Conservation (phyloP, 495 filamentous ascomycete genomes). For the Penicillium parvum region DNA sequence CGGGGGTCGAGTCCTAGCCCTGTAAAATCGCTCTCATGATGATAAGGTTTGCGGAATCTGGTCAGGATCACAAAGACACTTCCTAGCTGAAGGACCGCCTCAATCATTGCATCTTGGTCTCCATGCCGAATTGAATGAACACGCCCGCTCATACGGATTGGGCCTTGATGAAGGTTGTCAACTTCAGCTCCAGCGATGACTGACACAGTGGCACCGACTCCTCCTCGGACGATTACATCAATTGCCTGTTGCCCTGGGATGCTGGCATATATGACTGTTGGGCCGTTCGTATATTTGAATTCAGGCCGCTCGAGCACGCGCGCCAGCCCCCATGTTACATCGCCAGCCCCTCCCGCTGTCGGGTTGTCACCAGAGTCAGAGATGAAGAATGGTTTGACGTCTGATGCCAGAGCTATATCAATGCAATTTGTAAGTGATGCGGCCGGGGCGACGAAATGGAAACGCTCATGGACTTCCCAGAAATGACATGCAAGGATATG, state of each 20-base stretch:
- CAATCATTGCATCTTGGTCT: slow-evolving; percentile 44
- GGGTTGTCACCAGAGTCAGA: slow-evolving; percentile 58
- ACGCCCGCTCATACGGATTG: slow-evolving; percentile 49
- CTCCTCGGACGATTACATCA: slow-evolving; percentile 40
- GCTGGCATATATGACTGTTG: slow-evolving; percentile 52
- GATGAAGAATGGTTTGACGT: slow-evolving; percentile 51
- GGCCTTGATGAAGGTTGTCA: slow-evolving; percentile 48
- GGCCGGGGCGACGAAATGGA: slow-evolving; percentile 52
- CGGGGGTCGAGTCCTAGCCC: slow-evolving; percentile 45
- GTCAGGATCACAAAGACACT: slow-evolving; percentile 54
- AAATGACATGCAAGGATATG: slow-evolving; percentile 46
- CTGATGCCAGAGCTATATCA: slow-evolving; percentile 41
- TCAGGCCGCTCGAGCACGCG: slow-evolving; percentile 46
- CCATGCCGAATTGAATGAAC: slow-evolving; percentile 52
- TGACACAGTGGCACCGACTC: slow-evolving; percentile 47
- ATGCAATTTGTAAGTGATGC: slow-evolving; percentile 49
- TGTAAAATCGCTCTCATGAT: slow-evolving; percentile 52
- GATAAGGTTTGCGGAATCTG: slow-evolving; percentile 54
- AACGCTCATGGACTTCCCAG: slow-evolving; percentile 46
- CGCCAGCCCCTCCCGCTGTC: slow-evolving; percentile 53
- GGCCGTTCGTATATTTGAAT: slow-evolving; percentile 35
- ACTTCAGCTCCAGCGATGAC: slow-evolving; percentile 54
- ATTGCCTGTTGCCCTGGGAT: slow-evolving; percentile 49
- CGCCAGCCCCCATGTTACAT: slow-evolving; percentile 51
- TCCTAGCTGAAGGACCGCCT: slow-evolving; percentile 50